Evolutionary conservation across 2,329 filamentous ascomycete species (phyloP), one percentile per base, ranked within the genome.

Genomic region (Amauroascus niger): DNA sequence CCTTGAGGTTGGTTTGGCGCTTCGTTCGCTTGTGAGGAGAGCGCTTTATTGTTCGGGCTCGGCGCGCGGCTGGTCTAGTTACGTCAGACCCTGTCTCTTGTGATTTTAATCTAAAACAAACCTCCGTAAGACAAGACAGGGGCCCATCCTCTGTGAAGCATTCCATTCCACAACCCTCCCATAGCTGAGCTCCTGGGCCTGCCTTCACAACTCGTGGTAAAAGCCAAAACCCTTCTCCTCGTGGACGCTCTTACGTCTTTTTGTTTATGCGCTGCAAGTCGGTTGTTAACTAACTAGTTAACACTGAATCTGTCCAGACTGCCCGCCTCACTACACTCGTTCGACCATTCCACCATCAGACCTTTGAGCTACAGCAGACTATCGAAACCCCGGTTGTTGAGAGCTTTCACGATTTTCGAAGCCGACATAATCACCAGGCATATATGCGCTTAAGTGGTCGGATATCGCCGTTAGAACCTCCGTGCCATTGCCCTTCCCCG

Each of bases 31-130:
- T 22, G 24, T 30, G 39, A 13, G n/a, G n/a, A n/a, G n/a, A n/a
- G n/a, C n/a, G n/a, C n/a, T n/a, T 41, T n/a, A 46, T 8, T 9
- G 26, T 18, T n/a, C 9, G 9, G 48, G 13, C 49, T 52, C 45
- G 49, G 49, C 49, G 49, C 41, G 41, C 24, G 41, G 14, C 41
- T 44, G 26, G 49, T 8, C 49, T 52, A n/a, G n/a, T n/a, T n/a
- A 52, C 49, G 49, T 52, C 49, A 52, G 49, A 52, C 49, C 48
- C 18, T 52, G 40, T n/a, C 37, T 20, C n/a, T 20, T 16, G 35
- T 40, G 35, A 41, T 41, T 50, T 40, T 37, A n/a, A 49, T 49
- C 48, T 26, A 52, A 52, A 44, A 52, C 49, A 52, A 24, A n/a
- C n/a, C n/a, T 33, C 30, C 18, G 18, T 39, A 52, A 35, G 39